Conservation (phyloP, 306 rosid genomes). For the Dalbergia cultrata region DNA sequence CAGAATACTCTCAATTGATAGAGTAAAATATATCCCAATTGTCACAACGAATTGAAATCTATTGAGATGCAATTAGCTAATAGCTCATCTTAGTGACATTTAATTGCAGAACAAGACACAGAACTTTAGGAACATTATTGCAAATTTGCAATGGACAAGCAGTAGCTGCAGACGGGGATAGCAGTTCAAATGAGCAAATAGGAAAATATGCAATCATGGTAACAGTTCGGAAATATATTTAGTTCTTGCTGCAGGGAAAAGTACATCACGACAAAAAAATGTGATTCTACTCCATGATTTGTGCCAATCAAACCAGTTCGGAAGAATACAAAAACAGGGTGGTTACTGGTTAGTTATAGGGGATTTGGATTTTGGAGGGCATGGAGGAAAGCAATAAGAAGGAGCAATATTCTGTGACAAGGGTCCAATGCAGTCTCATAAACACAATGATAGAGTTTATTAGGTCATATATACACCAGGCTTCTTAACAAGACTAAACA, state of each 20-base stretch:
- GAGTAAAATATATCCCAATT: not conserved
- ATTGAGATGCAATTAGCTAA: not conserved
- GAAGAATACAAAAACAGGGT: slow-evolving; percentile 17
- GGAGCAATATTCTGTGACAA: slow-evolving; percentile 12
- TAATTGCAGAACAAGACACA: not conserved
- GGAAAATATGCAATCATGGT: slow-evolving; percentile 9
- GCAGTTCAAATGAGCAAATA: not conserved
- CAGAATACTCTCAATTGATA: not conserved
- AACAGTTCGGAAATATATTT: not conserved
- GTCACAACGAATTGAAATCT: not conserved
- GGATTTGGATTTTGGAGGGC: not conserved
- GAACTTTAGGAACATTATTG: not conserved
- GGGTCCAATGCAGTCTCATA: slow-evolving; percentile 12
- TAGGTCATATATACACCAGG: slow-evolving; percentile 10
- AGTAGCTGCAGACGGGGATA: not conserved
- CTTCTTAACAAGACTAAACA: not conserved
- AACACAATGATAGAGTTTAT: not conserved
- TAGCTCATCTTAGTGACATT: not conserved
- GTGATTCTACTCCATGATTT: slow-evolving; percentile 12
- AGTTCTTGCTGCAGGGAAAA: slow-evolving; percentile 7
- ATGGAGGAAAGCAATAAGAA: slow-evolving; percentile 7
- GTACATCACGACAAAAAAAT: not conserved
- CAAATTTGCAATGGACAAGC: not conserved
- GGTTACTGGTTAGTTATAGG: not conserved
- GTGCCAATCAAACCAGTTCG: not conserved